Percentiles rank a stretch among this genome's conserved stretches.
These are phyloP conservation scores for Samsoniella hepiali DNA, from an alignment of 2,329 filamentous ascomycete genomes.

Conservation along the genomic window DNA sequence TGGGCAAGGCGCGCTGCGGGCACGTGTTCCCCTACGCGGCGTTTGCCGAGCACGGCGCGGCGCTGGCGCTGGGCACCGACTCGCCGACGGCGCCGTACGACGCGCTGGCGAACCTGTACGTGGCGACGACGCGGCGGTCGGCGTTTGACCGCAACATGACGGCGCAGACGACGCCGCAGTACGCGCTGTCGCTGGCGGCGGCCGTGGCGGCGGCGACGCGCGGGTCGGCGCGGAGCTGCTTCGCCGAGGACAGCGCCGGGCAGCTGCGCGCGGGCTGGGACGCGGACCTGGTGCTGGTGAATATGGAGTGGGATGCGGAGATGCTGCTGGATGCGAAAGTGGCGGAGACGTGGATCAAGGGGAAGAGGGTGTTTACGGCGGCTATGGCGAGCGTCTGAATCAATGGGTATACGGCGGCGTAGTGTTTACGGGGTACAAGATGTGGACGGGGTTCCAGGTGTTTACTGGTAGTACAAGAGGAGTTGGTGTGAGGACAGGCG, in stretches of 20 bases:
- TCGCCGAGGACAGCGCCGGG: conserved; percentile 48
- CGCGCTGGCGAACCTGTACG: conserved; percentile 55
- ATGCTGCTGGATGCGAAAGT: conserved; percentile 45
- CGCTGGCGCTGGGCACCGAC: conserved; percentile 57
- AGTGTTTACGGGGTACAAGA: background rate
- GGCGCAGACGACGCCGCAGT: conserved; percentile 45
- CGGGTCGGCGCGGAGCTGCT: conserved; percentile 52
- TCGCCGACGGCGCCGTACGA: conserved; percentile 56
- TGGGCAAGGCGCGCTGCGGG: conserved; percentile 52
- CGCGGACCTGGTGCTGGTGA: conserved; percentile 50
- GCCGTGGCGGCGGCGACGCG: conserved; percentile 47
- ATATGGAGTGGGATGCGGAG: conserved; percentile 47
- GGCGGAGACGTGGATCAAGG: conserved; percentile 52
- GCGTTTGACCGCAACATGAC: conserved; percentile 39
- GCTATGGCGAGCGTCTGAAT: background rate
- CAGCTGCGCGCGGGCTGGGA: conserved; percentile 47
- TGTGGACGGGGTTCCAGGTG: too few relatives aligned
- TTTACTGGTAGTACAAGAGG: background rate
- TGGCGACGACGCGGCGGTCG: conserved; percentile 53
- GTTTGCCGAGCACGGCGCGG: conserved; percentile 52
- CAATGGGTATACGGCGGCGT: too few relatives aligned
- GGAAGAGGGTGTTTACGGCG: conserved; percentile 33
- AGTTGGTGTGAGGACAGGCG: too few relatives aligned
- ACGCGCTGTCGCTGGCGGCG: conserved; percentile 46
- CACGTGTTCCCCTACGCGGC: conserved; percentile 63